Evolutionary conservation across 352 stramenopile genomes (phyloP).

Genomic region (Pythium insidiosum): DNA sequence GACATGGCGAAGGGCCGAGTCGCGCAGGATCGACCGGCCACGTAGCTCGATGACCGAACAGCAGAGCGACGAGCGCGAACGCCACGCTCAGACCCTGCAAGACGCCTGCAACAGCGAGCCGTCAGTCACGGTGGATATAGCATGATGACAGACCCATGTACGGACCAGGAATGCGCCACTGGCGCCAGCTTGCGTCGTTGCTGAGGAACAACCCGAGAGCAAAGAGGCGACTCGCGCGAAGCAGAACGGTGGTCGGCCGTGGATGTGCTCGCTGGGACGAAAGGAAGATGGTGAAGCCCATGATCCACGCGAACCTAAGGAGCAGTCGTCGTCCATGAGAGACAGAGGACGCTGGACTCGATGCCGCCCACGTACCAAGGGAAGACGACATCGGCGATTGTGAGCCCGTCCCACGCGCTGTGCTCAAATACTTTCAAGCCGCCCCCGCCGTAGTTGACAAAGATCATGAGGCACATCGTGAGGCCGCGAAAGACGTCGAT

Average conservation of each 20-base stretch:
- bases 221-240: conserved; percentile 42
- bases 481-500: conserved; percentile 73
- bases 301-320: conserved; percentile 77
- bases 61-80: conserved; percentile 24
- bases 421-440: conserved; percentile 56
- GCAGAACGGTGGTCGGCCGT: no score
- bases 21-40: no score
- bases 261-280: no score
- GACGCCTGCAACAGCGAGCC: conserved; percentile 30
- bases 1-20: no score
- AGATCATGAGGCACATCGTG: conserved; percentile 77
- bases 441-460: conserved; percentile 84
- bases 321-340: conserved; percentile 1
- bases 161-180: conserved; percentile 61
- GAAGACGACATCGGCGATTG: conserved; percentile 65
- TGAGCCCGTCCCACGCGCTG: conserved; percentile 74
- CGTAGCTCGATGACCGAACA: no score
- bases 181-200: conserved; percentile 38
- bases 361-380: conserved; percentile 43
- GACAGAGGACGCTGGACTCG: background rate
- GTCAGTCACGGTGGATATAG: background rate
- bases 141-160: background rate
- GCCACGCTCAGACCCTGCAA: conserved; percentile 54
- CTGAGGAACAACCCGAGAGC: conserved; percentile 65
- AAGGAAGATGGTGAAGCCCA: conserved; percentile 59